These are phyloP conservation scores for Isoetes taiwanensis DNA, from an alignment of 75 land plant species.

Conservation along the genomic window DNA sequence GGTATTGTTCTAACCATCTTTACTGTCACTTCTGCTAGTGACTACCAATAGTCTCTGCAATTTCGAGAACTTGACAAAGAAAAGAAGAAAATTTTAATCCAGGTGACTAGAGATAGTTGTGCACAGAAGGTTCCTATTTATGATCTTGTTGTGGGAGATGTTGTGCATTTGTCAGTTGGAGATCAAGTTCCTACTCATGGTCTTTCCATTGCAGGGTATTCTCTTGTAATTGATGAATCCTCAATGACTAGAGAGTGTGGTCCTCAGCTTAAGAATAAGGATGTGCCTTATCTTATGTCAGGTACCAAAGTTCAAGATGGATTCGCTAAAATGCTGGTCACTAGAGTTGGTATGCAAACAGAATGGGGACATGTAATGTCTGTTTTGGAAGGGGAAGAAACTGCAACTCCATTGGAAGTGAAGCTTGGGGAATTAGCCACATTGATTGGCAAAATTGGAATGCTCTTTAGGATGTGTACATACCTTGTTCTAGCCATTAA, in stretches of 20 bases:
- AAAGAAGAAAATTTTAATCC: conserved; percentile 21
- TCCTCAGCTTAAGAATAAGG: conserved; percentile 38
- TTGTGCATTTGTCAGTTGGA: conserved; percentile 24
- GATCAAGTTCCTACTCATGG: conserved; percentile 19
- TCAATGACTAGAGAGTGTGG: conserved; percentile 60
- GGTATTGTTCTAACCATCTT: conserved; percentile 78
- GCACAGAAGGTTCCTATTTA: conserved; percentile 18
- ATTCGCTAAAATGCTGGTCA: not conserved
- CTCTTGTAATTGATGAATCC: not conserved
- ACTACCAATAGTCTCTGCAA: conserved; percentile 52
- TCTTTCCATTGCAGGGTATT: not conserved
- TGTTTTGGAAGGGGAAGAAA: conserved; percentile 74
- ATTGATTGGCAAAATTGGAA: conserved; percentile 66
- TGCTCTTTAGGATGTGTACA: conserved; percentile 54
- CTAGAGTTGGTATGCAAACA: not conserved
- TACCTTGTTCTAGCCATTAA: conserved; percentile 50
- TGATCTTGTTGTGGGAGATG: conserved; percentile 28
- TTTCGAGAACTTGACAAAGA: conserved; percentile 20
- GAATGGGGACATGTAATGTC: conserved; percentile 1
- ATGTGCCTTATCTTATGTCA: not conserved
- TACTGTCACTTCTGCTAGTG: conserved; percentile 80
- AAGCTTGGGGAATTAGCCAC: conserved; percentile 78
- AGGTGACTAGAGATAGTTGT: conserved; percentile 17
- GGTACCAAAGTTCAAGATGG: not conserved
- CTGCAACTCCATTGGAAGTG: conserved; percentile 81